Conservation (phyloP, 345 rosid genomes). For the Brassica cretica region DNA sequence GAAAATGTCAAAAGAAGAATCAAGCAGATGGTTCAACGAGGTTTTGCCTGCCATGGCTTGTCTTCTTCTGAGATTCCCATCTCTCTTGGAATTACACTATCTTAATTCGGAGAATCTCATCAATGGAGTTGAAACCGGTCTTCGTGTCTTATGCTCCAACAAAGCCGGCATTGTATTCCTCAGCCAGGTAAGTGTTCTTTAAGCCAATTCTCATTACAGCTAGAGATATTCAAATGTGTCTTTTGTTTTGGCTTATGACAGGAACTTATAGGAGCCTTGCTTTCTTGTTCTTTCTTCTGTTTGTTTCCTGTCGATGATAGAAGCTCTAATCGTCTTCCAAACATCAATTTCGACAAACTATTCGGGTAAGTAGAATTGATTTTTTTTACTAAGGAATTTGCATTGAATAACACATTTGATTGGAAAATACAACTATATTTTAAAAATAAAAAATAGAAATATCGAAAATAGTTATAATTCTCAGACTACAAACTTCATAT, state of each 20-base stretch:
- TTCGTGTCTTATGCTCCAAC: constrained; percentile 58
- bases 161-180: constrained; percentile 55
- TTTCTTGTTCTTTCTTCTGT: constrained; percentile 79
- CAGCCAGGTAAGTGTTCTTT: constrained; percentile 2
- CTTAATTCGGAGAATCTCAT: constrained; percentile 45
- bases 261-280: constrained; percentile 82
- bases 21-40: constrained; percentile 60
- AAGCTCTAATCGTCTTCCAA: constrained; percentile 57
- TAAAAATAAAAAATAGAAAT: no score
- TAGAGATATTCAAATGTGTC: background rate
- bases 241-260: background rate
- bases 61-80: constrained; percentile 64
- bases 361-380: constrained; percentile 50
- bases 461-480: constrained; percentile 1
- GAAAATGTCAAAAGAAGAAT: constrained; percentile 41
- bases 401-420: no score
- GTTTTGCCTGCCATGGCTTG: constrained; percentile 62
- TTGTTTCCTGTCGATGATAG: constrained; percentile 60
- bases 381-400: no score
- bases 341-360: constrained; percentile 70
- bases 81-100: constrained; percentile 69
- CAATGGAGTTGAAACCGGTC: constrained; percentile 41
- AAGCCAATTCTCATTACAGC: background rate
- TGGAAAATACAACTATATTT: no score
- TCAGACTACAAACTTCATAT: constrained; percentile 4